These are phyloP conservation scores for Cavenderia fasciculata DNA, from an alignment of 78 protist species.

Conservation along the genomic window DNA sequence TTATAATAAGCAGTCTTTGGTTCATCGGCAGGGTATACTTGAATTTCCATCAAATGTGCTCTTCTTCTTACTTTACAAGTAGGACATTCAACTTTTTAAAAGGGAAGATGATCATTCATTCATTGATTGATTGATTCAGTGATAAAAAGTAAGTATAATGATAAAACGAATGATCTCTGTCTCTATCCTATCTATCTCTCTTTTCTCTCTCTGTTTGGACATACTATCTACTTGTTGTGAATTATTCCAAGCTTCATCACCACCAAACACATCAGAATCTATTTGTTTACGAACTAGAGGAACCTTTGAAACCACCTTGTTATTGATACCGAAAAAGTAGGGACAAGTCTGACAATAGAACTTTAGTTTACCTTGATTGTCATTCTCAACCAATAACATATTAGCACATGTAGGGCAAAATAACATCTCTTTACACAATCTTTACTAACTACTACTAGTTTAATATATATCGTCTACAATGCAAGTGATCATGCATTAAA, in stretches of 20 bases:
- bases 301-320: conserved; percentile 51
- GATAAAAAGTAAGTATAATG: too few relatives aligned
- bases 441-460: too few relatives aligned
- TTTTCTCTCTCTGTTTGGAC: too few relatives aligned
- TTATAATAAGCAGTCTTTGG: conserved; percentile 53
- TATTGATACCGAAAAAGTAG: conserved; percentile 30
- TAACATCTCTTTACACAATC: too few relatives aligned
- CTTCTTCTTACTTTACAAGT: conserved; percentile 33
- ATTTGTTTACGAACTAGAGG: conserved; percentile 22
- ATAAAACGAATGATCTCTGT: background rate
- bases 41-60: conserved; percentile 49
- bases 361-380: background rate
- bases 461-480: too few relatives aligned
- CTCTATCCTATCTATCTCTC: background rate
- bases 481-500: too few relatives aligned
- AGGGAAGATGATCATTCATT: background rate
- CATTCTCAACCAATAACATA: conserved; percentile 39
- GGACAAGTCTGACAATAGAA: conserved; percentile 68
- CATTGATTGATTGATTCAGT: too few relatives aligned
- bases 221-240: conserved; percentile 42
- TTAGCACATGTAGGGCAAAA: conserved; percentile 73
- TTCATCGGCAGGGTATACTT: conserved; percentile 35
- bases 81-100: conserved; percentile 31
- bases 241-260: conserved; percentile 65
- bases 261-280: conserved; percentile 75